Evolutionary conservation across 2,329 filamentous ascomycete genomes (phyloP), one percentile per base, ranked within the genome.

Genomic region (Chaetoscypha palmicola): DNA sequence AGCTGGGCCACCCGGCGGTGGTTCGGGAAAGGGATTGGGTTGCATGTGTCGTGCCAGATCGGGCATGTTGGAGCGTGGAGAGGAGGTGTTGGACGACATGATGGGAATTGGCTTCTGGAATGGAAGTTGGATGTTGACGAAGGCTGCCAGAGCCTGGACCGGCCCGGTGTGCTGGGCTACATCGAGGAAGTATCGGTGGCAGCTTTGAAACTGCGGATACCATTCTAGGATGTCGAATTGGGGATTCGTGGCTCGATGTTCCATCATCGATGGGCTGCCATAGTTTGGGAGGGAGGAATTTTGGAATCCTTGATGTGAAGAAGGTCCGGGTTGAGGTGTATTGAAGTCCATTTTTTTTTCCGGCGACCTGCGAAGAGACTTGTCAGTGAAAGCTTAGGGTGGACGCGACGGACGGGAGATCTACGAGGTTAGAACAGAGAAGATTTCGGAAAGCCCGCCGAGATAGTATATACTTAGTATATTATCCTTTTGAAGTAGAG

Each of bases 161-260:
- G 83, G 77, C 14, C 74, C 76, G 51, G 81, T 84, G 64, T 94
- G 82, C 63, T 97, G 91, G 5, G 89, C 88, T 60, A 91, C 81
- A 58, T 96, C 87, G 58, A 97, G 71, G 61, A 97, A 98, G 68
- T 91, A 96, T 45, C 79, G 79, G 54, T 91, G 81, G 66, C 92
- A 98, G 53, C 81, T 89, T 65, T 92, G 83, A 64, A 94, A 94
- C 47, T 85, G 83, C 8, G 87, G 86, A 63, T 94, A 86, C 92
- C 92, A 97, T 48, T 89, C 85, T 62, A 96, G 83, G 52, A 96
- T 85, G 64, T 91, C 85, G 65, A 90, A 82, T 3, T 47, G 38
- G 2, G 51, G 49, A 16, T 49, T 46, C 16, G 36, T 46, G 28
- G 39, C 34, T 43, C 40, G 31, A 38, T 42, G 44, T 21, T 46